These are phyloP conservation scores for Brasilioporus rufonigricans DNA, from an alignment of 768 basidiomycete genomes.

Conservation along the genomic window DNA sequence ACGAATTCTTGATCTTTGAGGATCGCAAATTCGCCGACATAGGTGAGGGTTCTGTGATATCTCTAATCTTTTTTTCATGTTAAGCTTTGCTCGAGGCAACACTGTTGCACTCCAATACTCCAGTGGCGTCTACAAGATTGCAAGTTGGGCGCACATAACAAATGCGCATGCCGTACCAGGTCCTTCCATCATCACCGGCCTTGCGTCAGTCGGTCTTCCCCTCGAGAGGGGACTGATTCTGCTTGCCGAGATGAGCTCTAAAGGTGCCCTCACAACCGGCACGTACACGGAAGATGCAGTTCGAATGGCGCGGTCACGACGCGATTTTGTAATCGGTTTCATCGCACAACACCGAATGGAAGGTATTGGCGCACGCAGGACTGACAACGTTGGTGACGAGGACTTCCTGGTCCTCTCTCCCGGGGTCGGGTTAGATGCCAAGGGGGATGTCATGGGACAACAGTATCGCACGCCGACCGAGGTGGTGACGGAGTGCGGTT, in stretches of 20 bases:
- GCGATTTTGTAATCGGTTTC: constrained; percentile 94
- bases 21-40: constrained; percentile 99
- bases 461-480: constrained; percentile 90
- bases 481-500: constrained; percentile 77
- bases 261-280: constrained; percentile 80
- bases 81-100: constrained; percentile 62
- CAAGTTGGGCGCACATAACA: constrained; percentile 94
- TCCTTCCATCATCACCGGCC: constrained; percentile 90
- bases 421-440: constrained; percentile 80
- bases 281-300: constrained; percentile 82
- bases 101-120: constrained; percentile 96
- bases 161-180: constrained; percentile 97
- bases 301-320: constrained; percentile 78
- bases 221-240: constrained; percentile 82
- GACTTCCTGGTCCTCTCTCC: constrained; percentile 93
- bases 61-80: neutral
- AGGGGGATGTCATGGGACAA: constrained; percentile 88
- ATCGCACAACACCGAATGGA: constrained; percentile 90
- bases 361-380: constrained; percentile 41
- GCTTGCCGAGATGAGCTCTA: constrained; percentile 95
- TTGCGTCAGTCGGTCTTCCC: constrained; percentile 81
- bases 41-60: constrained; percentile 46
- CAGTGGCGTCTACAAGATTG: constrained; percentile 88
- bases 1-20: constrained; percentile 97
- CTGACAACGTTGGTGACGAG: constrained; percentile 42